Evolutionary conservation across 371 early-diverging fungal species (phyloP).

Genomic region (Mucor irregularis): DNA sequence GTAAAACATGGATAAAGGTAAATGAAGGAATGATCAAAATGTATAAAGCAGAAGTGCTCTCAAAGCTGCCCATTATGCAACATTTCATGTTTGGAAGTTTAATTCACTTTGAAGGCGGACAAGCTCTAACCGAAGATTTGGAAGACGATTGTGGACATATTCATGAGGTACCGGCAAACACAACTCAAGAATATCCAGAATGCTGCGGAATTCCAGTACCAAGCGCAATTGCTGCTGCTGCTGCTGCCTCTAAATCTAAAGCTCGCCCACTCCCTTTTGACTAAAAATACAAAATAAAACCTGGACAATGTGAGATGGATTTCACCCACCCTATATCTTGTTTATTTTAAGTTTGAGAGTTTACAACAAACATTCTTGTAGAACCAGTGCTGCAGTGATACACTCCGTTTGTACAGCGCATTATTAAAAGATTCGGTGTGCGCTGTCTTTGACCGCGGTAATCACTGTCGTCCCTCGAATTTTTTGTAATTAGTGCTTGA

Average conservation of each 20-base stretch:
- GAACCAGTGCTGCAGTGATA: too few species aligned
- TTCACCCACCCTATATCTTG: too few species aligned
- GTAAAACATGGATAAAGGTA: constrained; percentile 91
- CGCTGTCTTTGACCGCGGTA: too few species aligned
- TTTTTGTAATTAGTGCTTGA: too few species aligned
- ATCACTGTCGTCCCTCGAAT: too few species aligned
- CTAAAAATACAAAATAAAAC: too few species aligned
- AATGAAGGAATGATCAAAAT: constrained; percentile 97
- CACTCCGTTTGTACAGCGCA: too few species aligned
- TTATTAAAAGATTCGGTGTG: too few species aligned
- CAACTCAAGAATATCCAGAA: constrained; percentile 80
- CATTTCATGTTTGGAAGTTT: constrained; percentile 95
- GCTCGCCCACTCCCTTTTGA: constrained; percentile 58
- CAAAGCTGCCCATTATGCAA: constrained; percentile 98
- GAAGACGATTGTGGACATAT: constrained; percentile 53
- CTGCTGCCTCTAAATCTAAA: constrained; percentile 22
- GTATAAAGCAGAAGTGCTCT: constrained; percentile 97
- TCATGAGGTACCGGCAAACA: constrained; percentile 10
- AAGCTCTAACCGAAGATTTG: constrained; percentile 36
- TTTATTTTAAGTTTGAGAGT: too few species aligned
- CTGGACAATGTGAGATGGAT: too few species aligned
- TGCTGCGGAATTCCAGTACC: constrained; percentile 96
- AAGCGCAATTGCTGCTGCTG: constrained; percentile 88
- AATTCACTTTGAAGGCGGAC: constrained; percentile 60
- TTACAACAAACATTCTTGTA: too few species aligned